Evolutionary conservation across 768 basidiomycete species (phyloP), one percentile per base, ranked within the genome.

Genomic region (Suillus discolor): DNA sequence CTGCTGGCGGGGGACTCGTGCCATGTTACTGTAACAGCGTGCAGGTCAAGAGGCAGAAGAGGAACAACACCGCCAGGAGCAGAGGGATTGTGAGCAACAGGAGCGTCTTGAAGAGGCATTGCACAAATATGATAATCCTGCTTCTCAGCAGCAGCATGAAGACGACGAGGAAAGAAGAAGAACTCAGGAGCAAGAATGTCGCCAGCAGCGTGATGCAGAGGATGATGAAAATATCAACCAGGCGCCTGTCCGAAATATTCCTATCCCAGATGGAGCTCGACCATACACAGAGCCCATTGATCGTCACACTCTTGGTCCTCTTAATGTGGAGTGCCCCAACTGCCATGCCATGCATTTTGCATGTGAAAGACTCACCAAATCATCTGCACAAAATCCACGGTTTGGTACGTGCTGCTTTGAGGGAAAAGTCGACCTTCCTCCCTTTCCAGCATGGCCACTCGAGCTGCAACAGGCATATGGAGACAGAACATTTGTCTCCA

Each of bases 381-480:
- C 68, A 5, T 15, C 61, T 8, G 7, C 13, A 0, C 39, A 61
- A 16, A 31, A 11, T 1, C 53, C 47, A 53, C 0, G 0, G 28
- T 79, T 79, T 72, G 74, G 72, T 0, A 69, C 62, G 1, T 78
- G 75, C 28, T 79, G 78, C 64, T 38, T 74, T 2, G 36, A 72
- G 6, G 76, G 76, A 1, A 67, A 73, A 47, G 69, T 79, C 16
- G 1, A 28, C 4, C 69, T 80, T 6, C 67, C 69, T 5, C 13
- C 23, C 0, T 47, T 79, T 1, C 70, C 63, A 23, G 31, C 65
- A 0, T 74, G 67, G 60, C 77, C 77, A 1, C 54, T 9, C 4
- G 20, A 1, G 0, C 41, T 70, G 3, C 67, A 72, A 1, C 11
- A 62, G 20, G 38, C 74, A 1, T 71, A 68, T 53, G 54, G 69